Base-by-base conservation (phyloP, 306 rosid species). In the Quercus dentata region DNA sequence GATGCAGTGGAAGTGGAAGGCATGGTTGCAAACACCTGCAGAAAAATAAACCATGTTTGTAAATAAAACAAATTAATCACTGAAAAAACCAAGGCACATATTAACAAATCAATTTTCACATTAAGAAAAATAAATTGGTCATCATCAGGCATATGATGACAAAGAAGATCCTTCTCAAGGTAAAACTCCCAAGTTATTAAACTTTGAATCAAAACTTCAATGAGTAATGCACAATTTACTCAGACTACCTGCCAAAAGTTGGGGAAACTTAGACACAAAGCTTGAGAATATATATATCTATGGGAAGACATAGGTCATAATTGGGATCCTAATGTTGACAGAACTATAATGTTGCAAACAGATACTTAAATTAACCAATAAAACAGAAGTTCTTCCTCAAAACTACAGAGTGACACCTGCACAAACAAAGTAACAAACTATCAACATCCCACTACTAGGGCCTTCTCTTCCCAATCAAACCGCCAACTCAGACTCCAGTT, bases 1-100 rank as follows among this genome's bases (percentile, higher is more conserved):
- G 21, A 94, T 94, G 90, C 97, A 94, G 82, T 94, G 97, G 79
- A 94, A 94, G 85, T 94, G 97, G 79, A 94, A 94, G 41, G 98
- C 97, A 78, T 94, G 98, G 88, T 86, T 88, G 63, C 91, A 88
- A 59, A 88, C 86, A 20, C 91, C 92, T 88, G 73, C 78, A 56
- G 74, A 51, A 74, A 9, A 68, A 69, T 21, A 78, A 54, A 23
- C 31, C 17, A 68, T 6, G 25, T 11, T 68, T n/a, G 65, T 59
- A 18, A 18, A 59, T 21, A n/a, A 59, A 1, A 18, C 23, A 58
- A 44, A 9, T 44, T 10, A 18, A 33, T 30, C 46, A n/a, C 6
- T n/a, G 27, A 20, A 59, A 20, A 59, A 5, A 38, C 72, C 6
- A 33, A 38, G 3, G 51, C 72, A 68, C 18, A 15, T 68, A 33